Evolutionary conservation across 2,329 filamentous ascomycete genomes (phyloP), one percentile per base, ranked within the genome.

Genomic region (Fusarium odoratissimum): DNA sequence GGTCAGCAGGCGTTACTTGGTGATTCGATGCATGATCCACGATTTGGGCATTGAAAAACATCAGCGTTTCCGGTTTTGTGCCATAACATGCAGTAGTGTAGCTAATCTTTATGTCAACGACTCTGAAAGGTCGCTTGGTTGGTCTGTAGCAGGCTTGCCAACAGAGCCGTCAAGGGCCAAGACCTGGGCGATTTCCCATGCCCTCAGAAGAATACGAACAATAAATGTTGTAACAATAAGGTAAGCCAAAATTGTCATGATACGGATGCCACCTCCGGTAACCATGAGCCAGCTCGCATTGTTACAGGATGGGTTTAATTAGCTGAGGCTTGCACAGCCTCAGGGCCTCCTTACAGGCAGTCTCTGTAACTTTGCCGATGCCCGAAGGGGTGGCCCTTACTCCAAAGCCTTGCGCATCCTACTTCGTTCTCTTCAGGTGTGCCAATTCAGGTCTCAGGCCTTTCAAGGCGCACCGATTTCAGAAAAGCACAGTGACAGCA

Each of bases 251-350:
- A 45, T 38, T 41, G 31, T 37, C 44, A 58, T 30, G 51, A 45
- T 60, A 60, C 57, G 28, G 33, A 41, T 63, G 64, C 44, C 46
- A 69, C 37, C 33, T 62, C 37, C 45, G 45, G 28, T 64, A 49
- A 56, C 54, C 55, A 51, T 40, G 58, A 66, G 44, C 55, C 51
- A 61, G 48, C 49, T 66, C 41, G 64, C 65, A 56, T 68, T 71
- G 67, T 71, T 54, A 69, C 69, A 72, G 49, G 66, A 66, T 52
- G 23, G 55, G 54, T 73, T 60, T 74, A 74, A 74, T 74, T 74
- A 69, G 56, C 42, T 49, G 71, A 70, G 67, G 63, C 71, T 74
- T 73, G 71, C 71, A 73, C 71, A 69, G 71, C 71, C 71, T 67
- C 68, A 52, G 45, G 45, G 31, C 71, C 52, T 52, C 37, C 41